A percentile compares a stretch with the other conserved stretches of the same genome.
Conservation (phyloP, 345 rosid species). For the Salix suchowensis region DNA sequence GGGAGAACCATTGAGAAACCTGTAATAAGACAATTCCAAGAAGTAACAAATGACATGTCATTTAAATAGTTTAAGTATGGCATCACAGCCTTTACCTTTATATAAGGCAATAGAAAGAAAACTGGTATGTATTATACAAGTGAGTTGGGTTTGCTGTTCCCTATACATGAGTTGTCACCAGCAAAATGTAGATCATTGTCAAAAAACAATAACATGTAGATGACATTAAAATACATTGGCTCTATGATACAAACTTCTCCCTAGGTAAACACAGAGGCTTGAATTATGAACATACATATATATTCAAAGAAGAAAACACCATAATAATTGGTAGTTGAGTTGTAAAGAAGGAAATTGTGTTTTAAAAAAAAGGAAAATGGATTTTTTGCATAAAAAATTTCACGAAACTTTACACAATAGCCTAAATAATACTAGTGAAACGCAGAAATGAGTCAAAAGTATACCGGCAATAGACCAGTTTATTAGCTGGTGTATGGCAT, state of each 20-base stretch:
- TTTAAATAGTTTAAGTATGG: not conserved
- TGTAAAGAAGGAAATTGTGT: not conserved
- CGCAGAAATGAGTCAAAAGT: conserved; percentile 4
- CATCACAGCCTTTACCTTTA: not conserved
- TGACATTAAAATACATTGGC: not conserved
- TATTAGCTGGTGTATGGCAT: conserved; percentile 65
- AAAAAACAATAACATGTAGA: no score
- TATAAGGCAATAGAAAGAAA: not conserved
- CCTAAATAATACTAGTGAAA: not conserved
- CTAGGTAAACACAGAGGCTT: no score
- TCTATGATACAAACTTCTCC: not conserved
- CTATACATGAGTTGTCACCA: not conserved
- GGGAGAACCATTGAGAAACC: conserved; percentile 83
- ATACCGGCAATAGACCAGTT: conserved; percentile 83
- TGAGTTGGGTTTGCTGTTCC: not conserved
- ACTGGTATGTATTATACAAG: no score
- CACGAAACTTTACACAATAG: not conserved
- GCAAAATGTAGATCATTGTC: not conserved
- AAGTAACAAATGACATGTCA: not conserved
- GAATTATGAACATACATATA: not conserved
- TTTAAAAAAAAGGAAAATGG: not conserved
- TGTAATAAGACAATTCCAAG: conserved; percentile 24
- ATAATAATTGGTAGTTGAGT: not conserved
- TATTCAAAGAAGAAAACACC: not conserved
- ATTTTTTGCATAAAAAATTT: not conserved